phyloP scores from a whole-genome alignment of 441 rosid genomes.

The Caryocar brasiliense region DNA sequence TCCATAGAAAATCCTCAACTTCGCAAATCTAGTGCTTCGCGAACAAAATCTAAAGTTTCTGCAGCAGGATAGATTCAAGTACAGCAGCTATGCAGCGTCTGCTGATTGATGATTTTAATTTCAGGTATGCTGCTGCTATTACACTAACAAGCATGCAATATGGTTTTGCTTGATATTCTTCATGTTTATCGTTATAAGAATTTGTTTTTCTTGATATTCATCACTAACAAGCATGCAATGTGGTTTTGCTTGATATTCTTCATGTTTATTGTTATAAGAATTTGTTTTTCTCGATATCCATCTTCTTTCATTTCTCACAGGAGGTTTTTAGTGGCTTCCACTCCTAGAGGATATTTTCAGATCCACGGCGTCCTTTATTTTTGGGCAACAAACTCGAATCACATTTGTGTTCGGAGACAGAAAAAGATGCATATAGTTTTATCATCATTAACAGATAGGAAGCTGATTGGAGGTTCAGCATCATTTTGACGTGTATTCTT shows the following conservation, averaged over 20 bases:
- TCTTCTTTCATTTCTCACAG: not conserved
- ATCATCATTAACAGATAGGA: not conserved
- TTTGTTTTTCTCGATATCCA: not conserved
- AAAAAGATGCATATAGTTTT: not conserved
- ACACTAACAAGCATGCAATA: too few species aligned
- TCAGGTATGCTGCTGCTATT: slow-evolving; percentile 24
- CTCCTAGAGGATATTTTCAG: not conserved
- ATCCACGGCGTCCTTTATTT: not conserved
- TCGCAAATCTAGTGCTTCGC: slow-evolving; percentile 40
- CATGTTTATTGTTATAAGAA: too few species aligned
- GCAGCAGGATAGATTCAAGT: slow-evolving; percentile 23
- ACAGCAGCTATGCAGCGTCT: slow-evolving; percentile 5
- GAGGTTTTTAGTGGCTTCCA: not conserved
- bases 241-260: too few species aligned
- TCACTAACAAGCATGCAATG: too few species aligned
- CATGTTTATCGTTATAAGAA: too few species aligned
- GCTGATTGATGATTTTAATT: slow-evolving; percentile 7
- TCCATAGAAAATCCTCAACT: slow-evolving; percentile 81
- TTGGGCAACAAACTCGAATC: too few species aligned
- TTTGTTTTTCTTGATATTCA: too few species aligned
- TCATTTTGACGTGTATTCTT: not conserved
- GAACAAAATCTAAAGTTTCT: slow-evolving; percentile 43
- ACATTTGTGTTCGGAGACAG: not conserved
- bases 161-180: too few species aligned
- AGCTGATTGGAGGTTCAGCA: not conserved